phyloP scores from a whole-genome alignment of 371 early-diverging fungal species.

The Choanephora cucurbitarum region DNA sequence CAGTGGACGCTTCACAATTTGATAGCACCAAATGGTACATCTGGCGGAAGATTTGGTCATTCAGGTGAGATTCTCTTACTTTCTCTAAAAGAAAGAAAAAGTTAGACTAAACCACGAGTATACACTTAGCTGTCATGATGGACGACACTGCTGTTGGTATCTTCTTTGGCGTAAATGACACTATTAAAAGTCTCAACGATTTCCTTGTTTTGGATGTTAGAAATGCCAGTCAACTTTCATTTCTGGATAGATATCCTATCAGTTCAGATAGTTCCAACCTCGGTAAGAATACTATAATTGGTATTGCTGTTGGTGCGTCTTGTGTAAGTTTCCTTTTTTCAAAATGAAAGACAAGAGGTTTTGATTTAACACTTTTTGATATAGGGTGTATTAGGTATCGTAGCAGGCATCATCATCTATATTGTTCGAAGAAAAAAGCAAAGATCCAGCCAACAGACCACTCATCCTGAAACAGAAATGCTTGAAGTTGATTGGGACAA shows the following conservation, averaged over 20 bases:
- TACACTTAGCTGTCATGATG: conserved; percentile 9
- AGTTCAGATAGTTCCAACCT: neutral
- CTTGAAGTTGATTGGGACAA: conserved; percentile 6
- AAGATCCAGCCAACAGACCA: no score
- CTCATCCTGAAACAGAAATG: neutral
- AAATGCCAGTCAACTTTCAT: neutral
- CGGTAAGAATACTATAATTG: neutral
- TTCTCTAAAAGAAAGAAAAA: neutral
- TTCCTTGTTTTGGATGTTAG: conserved; percentile 5
- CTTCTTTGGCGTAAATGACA: neutral
- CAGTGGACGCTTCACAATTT: conserved; percentile 3
- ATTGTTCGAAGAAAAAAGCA: neutral
- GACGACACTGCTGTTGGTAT: conserved; percentile 5
- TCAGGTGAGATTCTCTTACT: neutral
- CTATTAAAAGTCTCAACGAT: neutral
- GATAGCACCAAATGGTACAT: neutral
- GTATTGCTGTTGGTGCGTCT: neutral
- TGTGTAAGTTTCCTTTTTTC: neutral
- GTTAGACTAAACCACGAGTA: no score
- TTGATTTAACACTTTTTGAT: no score
- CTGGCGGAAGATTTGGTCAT: conserved; percentile 4
- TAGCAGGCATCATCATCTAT: neutral
- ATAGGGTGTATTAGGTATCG: neutral
- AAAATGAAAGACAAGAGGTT: no score
- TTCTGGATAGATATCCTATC: neutral